These are phyloP conservation scores for Colletotrichum australisinense DNA, from an alignment of 2,329 filamentous ascomycete genomes.

Conservation along the genomic window DNA sequence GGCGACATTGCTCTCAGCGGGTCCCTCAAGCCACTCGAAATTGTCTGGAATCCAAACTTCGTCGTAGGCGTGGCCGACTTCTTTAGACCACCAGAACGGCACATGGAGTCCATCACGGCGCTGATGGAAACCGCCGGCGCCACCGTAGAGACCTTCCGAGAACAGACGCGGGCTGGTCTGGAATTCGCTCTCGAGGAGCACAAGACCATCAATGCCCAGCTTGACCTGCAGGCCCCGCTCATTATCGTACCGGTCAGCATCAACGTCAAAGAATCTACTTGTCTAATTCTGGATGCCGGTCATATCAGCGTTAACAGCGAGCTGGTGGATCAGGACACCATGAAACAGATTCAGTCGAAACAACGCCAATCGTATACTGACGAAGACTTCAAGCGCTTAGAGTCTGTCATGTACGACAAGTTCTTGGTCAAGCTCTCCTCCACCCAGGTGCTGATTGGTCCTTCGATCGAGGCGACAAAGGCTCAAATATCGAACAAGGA, in stretches of 20 bases:
- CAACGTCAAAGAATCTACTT: slow-evolving; percentile 81
- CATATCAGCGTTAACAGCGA: slow-evolving; percentile 96
- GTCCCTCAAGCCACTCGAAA: slow-evolving; percentile 94
- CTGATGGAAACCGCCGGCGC: slow-evolving; percentile 96
- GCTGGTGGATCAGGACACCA: slow-evolving; percentile 89
- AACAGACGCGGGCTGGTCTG: slow-evolving; percentile 94
- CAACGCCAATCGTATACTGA: slow-evolving; percentile 89
- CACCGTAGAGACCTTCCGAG: slow-evolving; percentile 92
- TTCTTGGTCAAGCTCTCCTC: slow-evolving; percentile 94
- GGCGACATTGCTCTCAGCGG: slow-evolving; percentile 91
- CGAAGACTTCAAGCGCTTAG: slow-evolving; percentile 87
- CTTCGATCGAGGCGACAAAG: slow-evolving; percentile 91
- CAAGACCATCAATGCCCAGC: slow-evolving; percentile 95
- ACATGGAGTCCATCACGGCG: slow-evolving; percentile 98
- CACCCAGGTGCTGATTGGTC: slow-evolving; percentile 94
- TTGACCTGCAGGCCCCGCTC: slow-evolving; percentile 94
- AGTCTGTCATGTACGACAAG: slow-evolving; percentile 97
- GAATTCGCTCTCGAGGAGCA: slow-evolving; percentile 98
- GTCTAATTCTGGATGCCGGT: slow-evolving; percentile 94
- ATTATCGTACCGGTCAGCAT: slow-evolving; percentile 98
- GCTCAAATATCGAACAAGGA: slow-evolving; percentile 78
- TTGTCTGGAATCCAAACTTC: slow-evolving; percentile 97
- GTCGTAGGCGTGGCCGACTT: slow-evolving; percentile 92
- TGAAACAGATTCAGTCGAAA: slow-evolving; percentile 91
- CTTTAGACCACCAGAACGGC: slow-evolving; percentile 94